These are phyloP conservation scores for Xylariaceae sp. DNA, from an alignment of 2,329 filamentous ascomycete species.

Conservation along the genomic window DNA sequence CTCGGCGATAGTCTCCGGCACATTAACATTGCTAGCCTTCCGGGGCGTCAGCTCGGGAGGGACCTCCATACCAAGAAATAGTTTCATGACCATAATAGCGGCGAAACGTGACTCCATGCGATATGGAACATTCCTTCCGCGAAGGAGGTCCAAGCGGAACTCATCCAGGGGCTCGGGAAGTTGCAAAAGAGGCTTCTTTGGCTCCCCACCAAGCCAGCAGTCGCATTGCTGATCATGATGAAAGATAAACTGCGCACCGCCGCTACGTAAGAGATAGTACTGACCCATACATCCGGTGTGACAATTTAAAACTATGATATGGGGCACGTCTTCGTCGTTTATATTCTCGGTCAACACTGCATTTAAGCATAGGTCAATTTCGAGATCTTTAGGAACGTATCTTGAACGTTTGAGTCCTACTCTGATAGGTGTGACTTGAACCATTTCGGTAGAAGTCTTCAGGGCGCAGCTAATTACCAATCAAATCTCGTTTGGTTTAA, in stretches of 20 bases:
- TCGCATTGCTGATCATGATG: conserved; percentile 2
- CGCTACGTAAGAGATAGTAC: not conserved
- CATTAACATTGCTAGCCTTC: not conserved
- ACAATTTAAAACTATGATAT: conserved; percentile 1
- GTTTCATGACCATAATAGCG: conserved; percentile 23
- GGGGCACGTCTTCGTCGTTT: not conserved
- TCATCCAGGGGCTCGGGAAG: conserved; percentile 1
- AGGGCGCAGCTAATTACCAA: no score
- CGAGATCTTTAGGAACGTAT: not conserved
- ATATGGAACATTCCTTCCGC: not conserved
- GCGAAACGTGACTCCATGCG: conserved; percentile 19
- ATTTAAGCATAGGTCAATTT: not conserved
- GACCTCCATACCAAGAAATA: conserved; percentile 17
- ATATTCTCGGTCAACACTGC: not conserved
- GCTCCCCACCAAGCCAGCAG: not conserved
- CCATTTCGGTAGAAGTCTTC: not conserved
- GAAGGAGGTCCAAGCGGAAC: conserved; percentile 1
- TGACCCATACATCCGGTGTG: conserved; percentile 3
- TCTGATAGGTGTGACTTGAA: not conserved
- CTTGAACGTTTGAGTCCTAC: not conserved
- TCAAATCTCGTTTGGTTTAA: no score
- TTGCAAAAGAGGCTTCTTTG: not conserved
- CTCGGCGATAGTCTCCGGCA: not conserved
- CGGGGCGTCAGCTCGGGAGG: conserved; percentile 10
- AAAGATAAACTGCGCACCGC: conserved; percentile 2